Base-by-base conservation (phyloP, 2,329 filamentous ascomycete genomes). In the Tothia fuscella region DNA sequence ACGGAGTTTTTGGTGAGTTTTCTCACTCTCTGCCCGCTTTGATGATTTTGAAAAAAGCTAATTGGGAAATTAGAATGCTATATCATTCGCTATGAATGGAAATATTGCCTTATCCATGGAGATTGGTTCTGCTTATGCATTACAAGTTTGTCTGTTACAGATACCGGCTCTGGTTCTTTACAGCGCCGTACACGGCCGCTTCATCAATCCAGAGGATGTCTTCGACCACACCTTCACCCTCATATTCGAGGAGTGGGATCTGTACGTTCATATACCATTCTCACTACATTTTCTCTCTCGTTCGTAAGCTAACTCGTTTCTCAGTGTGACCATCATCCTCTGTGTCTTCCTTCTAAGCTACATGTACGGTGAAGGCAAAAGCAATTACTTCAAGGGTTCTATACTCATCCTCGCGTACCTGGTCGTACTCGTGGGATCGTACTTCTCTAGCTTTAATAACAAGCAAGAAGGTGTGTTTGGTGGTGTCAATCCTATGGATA, bases 71-170 rank as follows among this genome's bases (percentile, higher is more conserved):
- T n/a, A n/a, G 79, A 98, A 98, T 62, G 91, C 89, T 58, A 98
- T 98, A 46, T 95, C 88, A 0, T 98, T 98, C 59, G 91, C 91
- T 41, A 98, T 98, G 89, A 96, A 98, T 56, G 91, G 91, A 46
- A 98, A 98, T 60, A 96, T 98, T 60, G 91, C 91, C 0, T 68
- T 98, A 14, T 95, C 87, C 28, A 98, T 98, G 91, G 91, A 98
- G 57, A 98, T 98, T 51, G 91, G 91, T 50, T 95, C 88, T 1
- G 89, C 89, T 2, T 98, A 98, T 56, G 91, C 91, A 2, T 70
- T 98, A 32, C 91, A 98, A 62, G 91, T 98, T 38, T 95, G 89
- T 57, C 71, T 98, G 21, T 71, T 98, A 16, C 91, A 98, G 57
- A 88, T 96, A 16, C 91, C 91, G 0, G 87, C 87, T 1, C 69